Conservation (phyloP, 106 monocot species). For the Dendrobium officinale region DNA sequence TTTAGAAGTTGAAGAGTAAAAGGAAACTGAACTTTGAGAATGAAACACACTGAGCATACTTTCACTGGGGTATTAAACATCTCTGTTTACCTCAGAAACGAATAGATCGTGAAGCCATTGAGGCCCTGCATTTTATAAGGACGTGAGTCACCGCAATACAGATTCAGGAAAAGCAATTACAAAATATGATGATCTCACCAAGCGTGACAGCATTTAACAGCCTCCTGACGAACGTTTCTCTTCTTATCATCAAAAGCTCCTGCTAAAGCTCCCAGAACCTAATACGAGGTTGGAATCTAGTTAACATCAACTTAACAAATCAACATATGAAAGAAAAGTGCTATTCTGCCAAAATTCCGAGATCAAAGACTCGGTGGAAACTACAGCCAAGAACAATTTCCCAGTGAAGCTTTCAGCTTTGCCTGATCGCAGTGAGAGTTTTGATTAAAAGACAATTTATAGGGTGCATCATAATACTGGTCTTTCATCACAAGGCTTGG, state of each 20-base stretch:
- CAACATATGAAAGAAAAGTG: background rate
- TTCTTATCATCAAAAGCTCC: slow-evolving; percentile 70
- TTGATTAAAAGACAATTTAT: too few relatives aligned
- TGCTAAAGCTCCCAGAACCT: slow-evolving; percentile 64
- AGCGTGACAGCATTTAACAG: slow-evolving; percentile 76
- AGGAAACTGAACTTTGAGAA: too few relatives aligned
- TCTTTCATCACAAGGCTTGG: background rate
- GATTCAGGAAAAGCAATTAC: background rate
- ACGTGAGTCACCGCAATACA: background rate
- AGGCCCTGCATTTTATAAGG: slow-evolving; percentile 11
- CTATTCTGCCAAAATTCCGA: background rate
- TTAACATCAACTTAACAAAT: background rate
- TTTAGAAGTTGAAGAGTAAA: too few relatives aligned
- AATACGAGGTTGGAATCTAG: slow-evolving; percentile 1
- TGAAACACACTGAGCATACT: background rate
- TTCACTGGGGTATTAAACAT: background rate
- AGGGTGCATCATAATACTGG: background rate
- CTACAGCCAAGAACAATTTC: background rate
- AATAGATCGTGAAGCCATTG: slow-evolving; percentile 14
- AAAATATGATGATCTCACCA: slow-evolving; percentile 36
- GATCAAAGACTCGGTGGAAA: too few relatives aligned
- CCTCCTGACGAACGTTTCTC: slow-evolving; percentile 76
- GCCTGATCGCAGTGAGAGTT: background rate
- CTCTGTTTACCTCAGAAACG: background rate
- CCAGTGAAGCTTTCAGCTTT: background rate